phyloP scores from a whole-genome alignment of 1,284 basidiomycete genomes.

The Sporisorium sorghi region DNA sequence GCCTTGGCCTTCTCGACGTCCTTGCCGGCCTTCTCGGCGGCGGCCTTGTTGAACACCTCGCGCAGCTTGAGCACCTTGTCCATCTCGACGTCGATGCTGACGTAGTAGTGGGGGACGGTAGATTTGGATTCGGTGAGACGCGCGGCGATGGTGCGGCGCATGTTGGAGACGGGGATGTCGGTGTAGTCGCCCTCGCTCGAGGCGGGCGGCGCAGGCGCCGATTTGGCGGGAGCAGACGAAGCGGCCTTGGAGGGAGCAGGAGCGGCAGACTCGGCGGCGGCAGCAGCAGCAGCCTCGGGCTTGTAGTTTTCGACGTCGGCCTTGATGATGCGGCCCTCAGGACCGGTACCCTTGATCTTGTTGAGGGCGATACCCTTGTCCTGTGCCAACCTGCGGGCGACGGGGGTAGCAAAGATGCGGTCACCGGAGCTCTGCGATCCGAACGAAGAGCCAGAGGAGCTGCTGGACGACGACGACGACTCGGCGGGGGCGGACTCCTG shows the following conservation, averaged over 20 bases:
- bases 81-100: constrained; percentile 96
- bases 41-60: constrained; percentile 88
- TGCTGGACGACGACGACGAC: constrained; percentile 29
- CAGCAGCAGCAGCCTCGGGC: constrained; percentile 49
- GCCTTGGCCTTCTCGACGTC: constrained; percentile 78
- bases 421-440: constrained; percentile 44
- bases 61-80: constrained; percentile 94
- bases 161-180: constrained; percentile 91
- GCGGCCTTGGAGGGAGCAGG: constrained; percentile 33
- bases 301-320: constrained; percentile 90
- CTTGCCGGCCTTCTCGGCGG: constrained; percentile 59
- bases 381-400: constrained; percentile 95
- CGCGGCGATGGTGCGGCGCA: constrained; percentile 91
- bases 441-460: constrained; percentile 46
- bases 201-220: constrained; percentile 38
- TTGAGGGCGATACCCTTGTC: constrained; percentile 92
- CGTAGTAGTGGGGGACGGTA: constrained; percentile 95
- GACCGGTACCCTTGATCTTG: constrained; percentile 93
- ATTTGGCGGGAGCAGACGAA: constrained; percentile 39
- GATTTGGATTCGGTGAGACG: constrained; percentile 94
- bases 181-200: constrained; percentile 77
- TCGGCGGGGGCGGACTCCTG: constrained; percentile 41
- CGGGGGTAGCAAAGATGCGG: constrained; percentile 88
- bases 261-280: constrained; percentile 13
- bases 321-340: constrained; percentile 90